Evolutionary conservation across 2,329 filamentous ascomycete species (phyloP).

Genomic region (Xylariaceae sp.): DNA sequence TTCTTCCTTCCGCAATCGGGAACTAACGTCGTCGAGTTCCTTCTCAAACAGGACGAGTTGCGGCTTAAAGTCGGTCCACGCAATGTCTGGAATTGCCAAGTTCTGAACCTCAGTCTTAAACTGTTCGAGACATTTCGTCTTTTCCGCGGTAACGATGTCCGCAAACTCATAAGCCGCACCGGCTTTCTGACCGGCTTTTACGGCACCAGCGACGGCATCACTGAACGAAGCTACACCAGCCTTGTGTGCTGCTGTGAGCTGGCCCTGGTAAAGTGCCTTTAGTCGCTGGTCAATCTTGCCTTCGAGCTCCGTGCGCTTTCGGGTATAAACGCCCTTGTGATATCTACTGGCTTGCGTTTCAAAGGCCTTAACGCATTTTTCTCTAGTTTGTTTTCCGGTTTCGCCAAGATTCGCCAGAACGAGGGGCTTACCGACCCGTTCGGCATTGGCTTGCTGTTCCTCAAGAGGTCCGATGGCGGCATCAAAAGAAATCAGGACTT

Average conservation of each 20-base stretch:
- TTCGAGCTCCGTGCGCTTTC: slow-evolving; percentile 81
- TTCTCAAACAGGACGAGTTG: slow-evolving; percentile 78
- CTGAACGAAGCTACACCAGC: slow-evolving; percentile 76
- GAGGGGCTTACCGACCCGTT: slow-evolving; percentile 63
- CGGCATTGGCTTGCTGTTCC: slow-evolving; percentile 71
- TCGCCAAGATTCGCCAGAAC: slow-evolving; percentile 71
- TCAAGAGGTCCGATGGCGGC: slow-evolving; percentile 76
- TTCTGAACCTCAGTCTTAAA: slow-evolving; percentile 73
- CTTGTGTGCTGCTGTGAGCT: slow-evolving; percentile 85
- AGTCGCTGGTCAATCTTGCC: slow-evolving; percentile 81
- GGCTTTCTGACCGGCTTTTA: slow-evolving; percentile 90
- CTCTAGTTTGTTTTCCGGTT: slow-evolving; percentile 65
- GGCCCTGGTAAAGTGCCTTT: slow-evolving; percentile 82
- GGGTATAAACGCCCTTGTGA: slow-evolving; percentile 88
- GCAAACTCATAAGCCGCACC: slow-evolving; percentile 90
- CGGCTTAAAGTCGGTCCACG: slow-evolving; percentile 83
- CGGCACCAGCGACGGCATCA: slow-evolving; percentile 76
- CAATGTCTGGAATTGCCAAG: slow-evolving; percentile 68
- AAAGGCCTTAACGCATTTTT: slow-evolving; percentile 73
- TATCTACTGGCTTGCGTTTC: slow-evolving; percentile 88
- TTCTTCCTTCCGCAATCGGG: slow-evolving; percentile 82
- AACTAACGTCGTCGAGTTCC: slow-evolving; percentile 84
- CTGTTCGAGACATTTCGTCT: slow-evolving; percentile 64
- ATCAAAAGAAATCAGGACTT: slow-evolving; percentile 82
- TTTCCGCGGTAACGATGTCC: slow-evolving; percentile 81